phyloP scores from a whole-genome alignment of 2,329 filamentous ascomycete species.

The Didymella segeticola region DNA sequence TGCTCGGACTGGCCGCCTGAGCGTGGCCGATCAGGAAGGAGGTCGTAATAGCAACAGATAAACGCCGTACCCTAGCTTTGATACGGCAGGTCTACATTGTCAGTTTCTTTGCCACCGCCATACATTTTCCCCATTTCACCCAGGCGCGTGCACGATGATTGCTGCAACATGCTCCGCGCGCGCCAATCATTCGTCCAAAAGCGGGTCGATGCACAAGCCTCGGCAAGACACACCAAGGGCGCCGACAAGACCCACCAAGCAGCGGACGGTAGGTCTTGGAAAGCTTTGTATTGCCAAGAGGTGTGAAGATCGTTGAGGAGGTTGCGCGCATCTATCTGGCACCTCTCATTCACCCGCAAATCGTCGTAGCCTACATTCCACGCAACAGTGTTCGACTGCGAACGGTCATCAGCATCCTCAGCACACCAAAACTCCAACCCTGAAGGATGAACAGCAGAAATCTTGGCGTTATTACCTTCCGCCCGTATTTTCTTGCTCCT shows the following conservation, averaged over 20 bases:
- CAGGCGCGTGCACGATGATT: slow-evolving; percentile 16
- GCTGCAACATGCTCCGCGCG: slow-evolving; percentile 7
- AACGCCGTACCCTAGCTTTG: slow-evolving; percentile 15
- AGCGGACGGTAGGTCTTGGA: slow-evolving; percentile 14
- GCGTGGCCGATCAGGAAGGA: slow-evolving; percentile 23
- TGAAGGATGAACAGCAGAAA: slow-evolving; percentile 4
- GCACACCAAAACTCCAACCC: not conserved
- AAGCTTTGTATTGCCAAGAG: slow-evolving; percentile 11
- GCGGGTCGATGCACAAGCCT: slow-evolving; percentile 23
- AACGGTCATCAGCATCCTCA: not conserved
- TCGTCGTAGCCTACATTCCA: not conserved
- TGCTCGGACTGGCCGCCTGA: slow-evolving; percentile 18
- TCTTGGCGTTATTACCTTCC: slow-evolving; percentile 20
- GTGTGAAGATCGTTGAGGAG: not conserved
- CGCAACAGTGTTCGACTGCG: not conserved
- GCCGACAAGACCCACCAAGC: slow-evolving; percentile 20
- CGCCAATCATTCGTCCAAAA: slow-evolving; percentile 19
- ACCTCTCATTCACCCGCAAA: not conserved
- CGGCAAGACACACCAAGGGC: slow-evolving; percentile 17
- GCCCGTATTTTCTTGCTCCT: slow-evolving; percentile 14
- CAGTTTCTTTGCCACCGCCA: slow-evolving; percentile 27
- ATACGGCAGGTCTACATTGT: slow-evolving; percentile 29
- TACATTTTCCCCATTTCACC: slow-evolving; percentile 19
- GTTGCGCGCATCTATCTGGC: not conserved
- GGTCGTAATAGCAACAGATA: slow-evolving; percentile 23